phyloP scores from a whole-genome alignment of 371 early-diverging fungal genomes.

The Conidiobolus incongruus region DNA sequence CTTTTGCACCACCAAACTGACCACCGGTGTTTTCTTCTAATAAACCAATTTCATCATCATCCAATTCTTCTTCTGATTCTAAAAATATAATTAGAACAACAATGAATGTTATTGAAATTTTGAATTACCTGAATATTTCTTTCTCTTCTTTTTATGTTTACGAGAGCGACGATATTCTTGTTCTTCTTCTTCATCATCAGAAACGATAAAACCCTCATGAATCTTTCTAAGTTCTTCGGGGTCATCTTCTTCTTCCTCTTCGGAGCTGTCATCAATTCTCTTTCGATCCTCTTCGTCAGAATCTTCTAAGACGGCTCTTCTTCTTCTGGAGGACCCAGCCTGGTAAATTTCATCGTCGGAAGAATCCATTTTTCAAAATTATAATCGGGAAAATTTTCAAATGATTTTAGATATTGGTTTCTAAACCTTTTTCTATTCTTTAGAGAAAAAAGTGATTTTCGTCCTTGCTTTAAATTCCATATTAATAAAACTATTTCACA shows the following conservation, averaged over 20 bases:
- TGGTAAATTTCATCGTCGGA: too few relatives aligned
- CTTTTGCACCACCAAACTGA: slow-evolving; percentile 23
- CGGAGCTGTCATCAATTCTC: slow-evolving; percentile 13
- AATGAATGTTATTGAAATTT: slow-evolving; percentile 1
- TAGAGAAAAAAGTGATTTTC: too few relatives aligned
- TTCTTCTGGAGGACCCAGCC: too few relatives aligned
- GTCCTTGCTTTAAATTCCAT: too few relatives aligned
- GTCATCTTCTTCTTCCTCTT: slow-evolving; percentile 11
- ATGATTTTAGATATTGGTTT: too few relatives aligned
- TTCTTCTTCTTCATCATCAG: slow-evolving; percentile 23
- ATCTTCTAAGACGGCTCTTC: slow-evolving; percentile 10
- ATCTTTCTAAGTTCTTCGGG: slow-evolving; percentile 7
- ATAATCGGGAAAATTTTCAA: too few relatives aligned
- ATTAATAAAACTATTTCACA: too few relatives aligned
- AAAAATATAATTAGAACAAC: slow-evolving; percentile 2
- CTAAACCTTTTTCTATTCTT: too few relatives aligned
- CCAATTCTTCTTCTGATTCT: slow-evolving; percentile 37
- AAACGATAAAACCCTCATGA: slow-evolving; percentile 5
- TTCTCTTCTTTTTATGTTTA: slow-evolving; percentile 6
- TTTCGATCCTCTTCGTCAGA: too few relatives aligned
- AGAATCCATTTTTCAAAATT: too few relatives aligned
- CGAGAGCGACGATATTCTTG: slow-evolving; percentile 16
- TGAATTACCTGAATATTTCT: slow-evolving; percentile 12
- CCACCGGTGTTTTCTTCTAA: slow-evolving; percentile 66
- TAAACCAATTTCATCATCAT: slow-evolving; percentile 70